Percentiles rank a stretch among this genome's conserved stretches.
Conservation (phyloP, 345 rosid genomes). For the Linum lewisii region DNA sequence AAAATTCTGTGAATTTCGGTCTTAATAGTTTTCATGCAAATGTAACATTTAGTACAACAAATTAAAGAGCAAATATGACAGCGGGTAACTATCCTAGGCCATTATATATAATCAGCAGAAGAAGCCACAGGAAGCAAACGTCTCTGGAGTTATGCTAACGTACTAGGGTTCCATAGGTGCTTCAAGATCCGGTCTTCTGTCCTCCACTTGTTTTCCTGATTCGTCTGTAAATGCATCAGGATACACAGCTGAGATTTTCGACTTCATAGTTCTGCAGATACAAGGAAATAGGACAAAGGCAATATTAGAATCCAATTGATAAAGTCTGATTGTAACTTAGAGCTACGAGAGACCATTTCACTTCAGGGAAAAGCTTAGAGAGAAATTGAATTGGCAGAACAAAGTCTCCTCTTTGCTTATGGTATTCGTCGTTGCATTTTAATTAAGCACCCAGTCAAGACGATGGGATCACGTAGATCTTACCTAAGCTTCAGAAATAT, state of each 20-base stretch:
- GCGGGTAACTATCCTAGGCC: too few species aligned
- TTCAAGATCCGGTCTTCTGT: conserved; percentile 76
- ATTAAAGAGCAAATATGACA: too few species aligned
- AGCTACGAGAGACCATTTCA: too few species aligned
- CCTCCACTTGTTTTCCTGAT: conserved; percentile 48
- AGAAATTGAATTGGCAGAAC: not conserved
- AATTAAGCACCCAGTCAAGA: not conserved
- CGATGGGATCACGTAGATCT: not conserved
- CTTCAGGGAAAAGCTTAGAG: not conserved
- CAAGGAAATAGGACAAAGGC: not conserved
- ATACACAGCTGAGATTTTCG: conserved; percentile 56
- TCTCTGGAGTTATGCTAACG: too few species aligned
- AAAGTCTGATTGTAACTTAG: not conserved
- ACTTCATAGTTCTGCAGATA: conserved; percentile 53
- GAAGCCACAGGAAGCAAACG: too few species aligned
- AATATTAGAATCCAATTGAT: not conserved
- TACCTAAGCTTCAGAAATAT: conserved; percentile 87
- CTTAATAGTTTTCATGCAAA: too few species aligned
- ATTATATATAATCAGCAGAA: too few species aligned
- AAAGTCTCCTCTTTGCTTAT: not conserved
- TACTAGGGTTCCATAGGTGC: conserved; percentile 18
- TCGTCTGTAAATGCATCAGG: conserved; percentile 93
- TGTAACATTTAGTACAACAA: too few species aligned
- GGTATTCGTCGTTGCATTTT: not conserved
- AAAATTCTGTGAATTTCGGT: too few species aligned